A percentile compares a stretch with the other conserved stretches of the same genome.
Conservation (phyloP, 2,329 filamentous ascomycete species). For the Colletotrichum salicis region DNA sequence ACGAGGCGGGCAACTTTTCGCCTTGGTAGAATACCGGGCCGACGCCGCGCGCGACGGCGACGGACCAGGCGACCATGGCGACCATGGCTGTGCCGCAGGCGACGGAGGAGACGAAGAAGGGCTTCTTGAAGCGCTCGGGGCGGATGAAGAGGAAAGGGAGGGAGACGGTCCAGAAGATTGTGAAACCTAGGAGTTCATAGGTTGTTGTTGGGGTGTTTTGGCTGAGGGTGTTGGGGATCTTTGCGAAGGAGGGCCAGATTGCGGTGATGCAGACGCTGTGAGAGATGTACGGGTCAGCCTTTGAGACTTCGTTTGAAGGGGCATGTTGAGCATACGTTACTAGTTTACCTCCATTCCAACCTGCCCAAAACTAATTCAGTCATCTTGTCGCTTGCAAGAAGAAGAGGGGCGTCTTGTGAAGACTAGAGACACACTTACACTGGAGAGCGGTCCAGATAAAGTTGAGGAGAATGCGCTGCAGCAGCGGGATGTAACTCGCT, state of each 20-base stretch:
- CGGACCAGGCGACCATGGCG: constrained; percentile 58
- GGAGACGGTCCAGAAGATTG: constrained; percentile 63
- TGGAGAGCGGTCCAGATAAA: constrained; percentile 53
- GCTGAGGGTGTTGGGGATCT: constrained; percentile 56
- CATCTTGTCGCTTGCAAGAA: background rate
- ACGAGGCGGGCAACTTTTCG: background rate
- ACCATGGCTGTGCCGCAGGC: constrained; percentile 58
- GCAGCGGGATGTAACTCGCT: constrained; percentile 58
- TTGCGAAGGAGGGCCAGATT: constrained; percentile 56
- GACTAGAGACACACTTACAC: background rate
- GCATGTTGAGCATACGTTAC: background rate
- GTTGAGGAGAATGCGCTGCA: constrained; percentile 59
- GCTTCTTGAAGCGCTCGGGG: constrained; percentile 59
- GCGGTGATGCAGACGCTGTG: constrained; percentile 52
- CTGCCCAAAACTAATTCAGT: background rate
- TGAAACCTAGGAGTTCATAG: constrained; percentile 58
- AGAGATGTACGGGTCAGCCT: background rate
- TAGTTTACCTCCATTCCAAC: constrained; percentile 7
- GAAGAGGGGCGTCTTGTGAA: too few relatives aligned
- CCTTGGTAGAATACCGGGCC: constrained; percentile 51
- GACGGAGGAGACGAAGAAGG: constrained; percentile 54
- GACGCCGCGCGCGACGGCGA: constrained; percentile 53
- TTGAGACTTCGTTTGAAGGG: background rate
- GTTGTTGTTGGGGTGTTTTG: constrained; percentile 48
- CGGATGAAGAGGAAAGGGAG: constrained; percentile 57